Conservation (phyloP, 345 rosid species). For the Capsella bursapastoris region DNA sequence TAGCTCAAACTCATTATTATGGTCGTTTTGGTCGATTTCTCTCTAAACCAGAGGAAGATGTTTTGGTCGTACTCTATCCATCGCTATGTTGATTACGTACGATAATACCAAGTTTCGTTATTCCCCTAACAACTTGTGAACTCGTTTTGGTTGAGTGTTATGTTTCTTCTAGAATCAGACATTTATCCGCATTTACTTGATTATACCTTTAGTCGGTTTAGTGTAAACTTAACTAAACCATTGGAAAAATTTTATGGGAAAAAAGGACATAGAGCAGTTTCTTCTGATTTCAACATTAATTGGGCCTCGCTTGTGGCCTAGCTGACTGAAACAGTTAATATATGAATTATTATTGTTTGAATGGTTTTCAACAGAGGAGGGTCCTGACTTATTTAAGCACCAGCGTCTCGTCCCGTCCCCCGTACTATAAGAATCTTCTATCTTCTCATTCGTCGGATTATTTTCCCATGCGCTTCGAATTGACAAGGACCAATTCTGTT, state of each 20-base stretch:
- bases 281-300: not conserved
- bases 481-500: not conserved
- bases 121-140: not conserved
- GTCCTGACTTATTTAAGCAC: not conserved
- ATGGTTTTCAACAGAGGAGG: not conserved
- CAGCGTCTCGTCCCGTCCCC: not conserved
- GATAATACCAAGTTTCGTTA: not conserved
- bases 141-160: not conserved
- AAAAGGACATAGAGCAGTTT: not conserved
- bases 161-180: not conserved
- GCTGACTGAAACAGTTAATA: constrained; percentile 1
- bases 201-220: not conserved
- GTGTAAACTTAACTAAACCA: not conserved
- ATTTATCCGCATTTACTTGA: not conserved
- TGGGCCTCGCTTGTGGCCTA: not conserved
- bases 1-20: not conserved
- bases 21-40: not conserved
- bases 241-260: not conserved
- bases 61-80: not conserved
- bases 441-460: not conserved
- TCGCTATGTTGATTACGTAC: not conserved
- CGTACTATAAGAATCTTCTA: not conserved
- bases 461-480: not conserved
- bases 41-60: not conserved
- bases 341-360: not conserved